Base-by-base conservation (phyloP, 495 filamentous ascomycete genomes). In the Mytilinidion resinicola region DNA sequence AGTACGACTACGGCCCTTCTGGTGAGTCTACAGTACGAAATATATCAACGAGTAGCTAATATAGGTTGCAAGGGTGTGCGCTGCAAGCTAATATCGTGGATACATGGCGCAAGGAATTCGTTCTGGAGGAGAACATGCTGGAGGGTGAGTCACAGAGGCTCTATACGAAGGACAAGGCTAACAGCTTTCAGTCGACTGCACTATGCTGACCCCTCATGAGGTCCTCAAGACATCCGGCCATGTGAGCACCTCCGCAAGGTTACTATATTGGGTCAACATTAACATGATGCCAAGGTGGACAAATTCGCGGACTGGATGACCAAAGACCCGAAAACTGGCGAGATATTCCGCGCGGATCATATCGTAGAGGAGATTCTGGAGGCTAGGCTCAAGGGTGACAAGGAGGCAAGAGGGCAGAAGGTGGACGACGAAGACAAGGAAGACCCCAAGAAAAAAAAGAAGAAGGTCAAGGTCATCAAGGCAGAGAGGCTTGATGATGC, bases 271-370 rank as follows among this genome's bases (percentile, higher is more conserved):
- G 25, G 25, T 6, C 2, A 3, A 30, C 25, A 30, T 6, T 30
- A 30, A 30, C 25, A 30, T 6, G 6, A 30, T 30, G 6, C 25
- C 25, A 30, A 30, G 25, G 25, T 30, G 25, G 25, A 30, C 25
- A 30, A 30, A 72, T 98, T 97, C 71, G 87, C 90, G 64, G 95
- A 97, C 72, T 96, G 89, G 89, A 96, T 96, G 91, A 95, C 90
- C 83, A 96, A 96, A 74, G 93, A 98, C 72, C 90, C 91, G 53
- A 93, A 95, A 77, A 93, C 86, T 64, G 93, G 93, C 67, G 95
- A 97, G 76, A 95, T 96, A 57, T 85, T 96, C 72, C 83, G 93
- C 59, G 91, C 93, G 33, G 93, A 98, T 70, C 93, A 98, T 74
- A 78, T 97, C 62, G 89, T 98, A 37, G 90, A 97, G 76, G 91